These are phyloP conservation scores for Colletotrichum somersetense DNA, from an alignment of 2,329 filamentous ascomycete species.

Conservation along the genomic window DNA sequence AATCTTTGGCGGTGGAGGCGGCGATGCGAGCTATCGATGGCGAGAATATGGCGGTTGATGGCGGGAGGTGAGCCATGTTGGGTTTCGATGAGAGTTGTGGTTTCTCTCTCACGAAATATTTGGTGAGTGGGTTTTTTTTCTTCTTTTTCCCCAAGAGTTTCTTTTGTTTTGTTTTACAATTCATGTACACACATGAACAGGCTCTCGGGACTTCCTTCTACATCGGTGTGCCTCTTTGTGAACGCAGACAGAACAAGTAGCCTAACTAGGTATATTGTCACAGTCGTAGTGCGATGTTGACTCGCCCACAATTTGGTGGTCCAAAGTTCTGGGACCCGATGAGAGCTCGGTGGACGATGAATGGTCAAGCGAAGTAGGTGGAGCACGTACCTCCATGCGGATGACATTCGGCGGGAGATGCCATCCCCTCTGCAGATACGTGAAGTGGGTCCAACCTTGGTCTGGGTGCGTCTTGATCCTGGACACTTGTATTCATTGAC, in stretches of 20 bases:
- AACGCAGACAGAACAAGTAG: neutral
- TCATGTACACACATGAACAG: neutral
- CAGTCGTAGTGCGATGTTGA: neutral
- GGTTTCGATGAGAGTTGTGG: neutral
- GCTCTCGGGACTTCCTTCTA: neutral
- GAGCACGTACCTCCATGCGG: conserved; percentile 4
- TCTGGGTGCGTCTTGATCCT: conserved; percentile 54
- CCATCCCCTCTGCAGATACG: neutral
- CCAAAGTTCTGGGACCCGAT: no score
- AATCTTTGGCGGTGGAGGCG: conserved; percentile 88
- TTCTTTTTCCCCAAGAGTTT: neutral
- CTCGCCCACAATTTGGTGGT: neutral
- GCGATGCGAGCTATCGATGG: conserved; percentile 79
- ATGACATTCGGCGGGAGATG: neutral
- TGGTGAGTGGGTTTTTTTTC: neutral
- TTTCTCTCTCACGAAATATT: neutral
- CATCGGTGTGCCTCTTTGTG: neutral
- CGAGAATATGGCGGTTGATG: conserved; percentile 72
- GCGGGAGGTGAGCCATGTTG: conserved; percentile 55
- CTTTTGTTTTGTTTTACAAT: neutral
- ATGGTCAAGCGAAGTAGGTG: neutral
- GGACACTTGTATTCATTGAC: conserved; percentile 21
- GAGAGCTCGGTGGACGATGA: neutral
- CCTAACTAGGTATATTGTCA: neutral
- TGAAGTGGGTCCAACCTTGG: conserved; percentile 11